These are phyloP conservation scores for Lachnum nothofagi DNA, from an alignment of 2,329 filamentous ascomycete species.

Conservation along the genomic window DNA sequence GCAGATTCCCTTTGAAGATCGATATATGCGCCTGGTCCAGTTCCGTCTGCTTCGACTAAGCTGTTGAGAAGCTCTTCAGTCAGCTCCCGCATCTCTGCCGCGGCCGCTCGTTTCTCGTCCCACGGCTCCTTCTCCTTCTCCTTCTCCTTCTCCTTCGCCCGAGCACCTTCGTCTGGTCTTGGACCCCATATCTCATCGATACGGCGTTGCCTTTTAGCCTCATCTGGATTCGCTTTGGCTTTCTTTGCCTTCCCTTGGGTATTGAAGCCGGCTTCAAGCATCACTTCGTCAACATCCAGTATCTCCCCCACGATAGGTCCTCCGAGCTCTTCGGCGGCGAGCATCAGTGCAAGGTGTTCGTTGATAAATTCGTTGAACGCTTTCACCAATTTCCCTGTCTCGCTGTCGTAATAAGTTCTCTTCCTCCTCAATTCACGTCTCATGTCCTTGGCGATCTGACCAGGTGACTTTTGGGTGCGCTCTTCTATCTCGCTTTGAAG, in stretches of 20 bases:
- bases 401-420: constrained; percentile 54
- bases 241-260: constrained; percentile 53
- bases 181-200: constrained; percentile 59
- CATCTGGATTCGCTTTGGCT: constrained; percentile 38
- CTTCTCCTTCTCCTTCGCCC: constrained; percentile 37
- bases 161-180: constrained; percentile 33
- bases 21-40: constrained; percentile 54
- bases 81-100: constrained; percentile 56
- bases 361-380: constrained; percentile 68
- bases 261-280: constrained; percentile 55
- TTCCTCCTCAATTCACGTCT: constrained; percentile 56
- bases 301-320: constrained; percentile 76
- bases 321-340: constrained; percentile 78
- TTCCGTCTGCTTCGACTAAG: constrained; percentile 49
- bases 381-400: constrained; percentile 57
- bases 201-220: constrained; percentile 52
- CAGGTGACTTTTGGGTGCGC: constrained; percentile 52
- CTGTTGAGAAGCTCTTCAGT: constrained; percentile 57
- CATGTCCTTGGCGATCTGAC: constrained; percentile 58
- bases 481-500: constrained; percentile 54
- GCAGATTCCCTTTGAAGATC: constrained; percentile 55
- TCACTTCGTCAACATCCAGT: constrained; percentile 58
- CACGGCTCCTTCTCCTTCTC: constrained; percentile 32
- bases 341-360: constrained; percentile 63
- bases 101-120: constrained; percentile 37